Conservation (phyloP, 306 rosid genomes). For the Prosopis cineraria region DNA sequence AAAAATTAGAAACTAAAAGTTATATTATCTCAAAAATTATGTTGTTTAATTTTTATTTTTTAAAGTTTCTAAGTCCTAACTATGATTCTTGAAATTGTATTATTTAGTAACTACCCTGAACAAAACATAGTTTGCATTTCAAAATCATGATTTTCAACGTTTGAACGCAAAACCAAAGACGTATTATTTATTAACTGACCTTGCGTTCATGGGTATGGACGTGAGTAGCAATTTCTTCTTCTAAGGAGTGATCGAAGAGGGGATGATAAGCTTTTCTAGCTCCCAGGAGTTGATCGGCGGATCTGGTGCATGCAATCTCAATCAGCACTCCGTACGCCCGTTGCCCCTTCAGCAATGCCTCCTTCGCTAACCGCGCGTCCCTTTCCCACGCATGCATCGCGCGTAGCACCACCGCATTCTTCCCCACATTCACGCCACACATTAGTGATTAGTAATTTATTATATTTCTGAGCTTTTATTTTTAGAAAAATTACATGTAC, state of each 20-base stretch:
- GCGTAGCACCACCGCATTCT: conserved; percentile 86
- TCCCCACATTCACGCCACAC: not conserved
- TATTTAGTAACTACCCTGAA: too few species aligned
- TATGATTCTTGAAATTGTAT: too few species aligned
- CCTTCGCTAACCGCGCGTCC: conserved; percentile 81
- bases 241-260: conserved; percentile 90
- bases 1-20: too few species aligned
- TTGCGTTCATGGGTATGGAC: conserved; percentile 61
- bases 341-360: conserved; percentile 66
- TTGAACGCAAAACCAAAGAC: too few species aligned
- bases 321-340: conserved; percentile 50
- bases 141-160: too few species aligned
- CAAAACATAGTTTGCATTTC: too few species aligned
- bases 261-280: conserved; percentile 92
- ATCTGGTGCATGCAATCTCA: conserved; percentile 85
- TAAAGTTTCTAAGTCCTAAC: too few species aligned
- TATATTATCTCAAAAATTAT: too few species aligned
- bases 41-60: too few species aligned
- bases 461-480: too few species aligned
- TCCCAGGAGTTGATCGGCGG: conserved; percentile 78
- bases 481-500: too few species aligned
- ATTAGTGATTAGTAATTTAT: too few species aligned
- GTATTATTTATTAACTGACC: conserved; percentile 46
- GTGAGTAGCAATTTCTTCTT: conserved; percentile 78
- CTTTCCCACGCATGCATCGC: conserved; percentile 95